A percentile compares a stretch with the other conserved stretches of the same genome.
Conservation (phyloP, 2,329 filamentous ascomycete species). For the Pseudocercospora vitis region DNA sequence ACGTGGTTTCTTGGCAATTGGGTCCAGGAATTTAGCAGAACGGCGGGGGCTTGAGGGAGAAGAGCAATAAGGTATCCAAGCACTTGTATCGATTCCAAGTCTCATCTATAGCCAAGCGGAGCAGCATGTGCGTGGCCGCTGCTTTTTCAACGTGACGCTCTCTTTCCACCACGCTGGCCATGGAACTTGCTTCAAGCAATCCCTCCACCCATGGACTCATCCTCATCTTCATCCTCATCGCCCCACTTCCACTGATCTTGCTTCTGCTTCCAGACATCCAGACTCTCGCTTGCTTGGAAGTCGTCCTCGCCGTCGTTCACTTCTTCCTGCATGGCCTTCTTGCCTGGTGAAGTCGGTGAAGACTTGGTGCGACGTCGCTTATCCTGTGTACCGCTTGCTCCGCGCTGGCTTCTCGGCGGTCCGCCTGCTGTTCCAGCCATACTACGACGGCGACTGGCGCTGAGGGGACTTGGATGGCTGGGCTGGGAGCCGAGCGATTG, state of each 20-base stretch:
- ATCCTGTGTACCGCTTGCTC: background rate
- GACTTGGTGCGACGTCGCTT: constrained; percentile 2
- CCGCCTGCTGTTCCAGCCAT: background rate
- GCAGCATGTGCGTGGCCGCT: no score
- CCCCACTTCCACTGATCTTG: background rate
- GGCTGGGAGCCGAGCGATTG: background rate
- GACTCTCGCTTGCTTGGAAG: background rate
- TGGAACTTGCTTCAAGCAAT: no score
- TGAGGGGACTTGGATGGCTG: background rate
- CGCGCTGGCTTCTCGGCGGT: background rate
- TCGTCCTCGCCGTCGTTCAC: background rate
- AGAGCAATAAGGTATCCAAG: no score
- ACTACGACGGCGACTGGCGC: background rate
- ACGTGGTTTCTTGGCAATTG: no score
- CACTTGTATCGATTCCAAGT: no score
- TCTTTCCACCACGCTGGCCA: no score
- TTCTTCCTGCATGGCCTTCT: background rate
- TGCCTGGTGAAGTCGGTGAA: background rate
- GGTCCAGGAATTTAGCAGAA: no score
- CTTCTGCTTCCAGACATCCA: background rate
- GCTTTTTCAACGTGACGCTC: no score
- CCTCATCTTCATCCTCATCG: background rate
- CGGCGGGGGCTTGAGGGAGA: no score
- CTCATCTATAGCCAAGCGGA: no score
- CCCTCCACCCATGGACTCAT: no score